Percentiles rank a stretch among this genome's conserved stretches.
Conservation (phyloP, 768 basidiomycete species). For the Kwoniella newhampshirensis region DNA sequence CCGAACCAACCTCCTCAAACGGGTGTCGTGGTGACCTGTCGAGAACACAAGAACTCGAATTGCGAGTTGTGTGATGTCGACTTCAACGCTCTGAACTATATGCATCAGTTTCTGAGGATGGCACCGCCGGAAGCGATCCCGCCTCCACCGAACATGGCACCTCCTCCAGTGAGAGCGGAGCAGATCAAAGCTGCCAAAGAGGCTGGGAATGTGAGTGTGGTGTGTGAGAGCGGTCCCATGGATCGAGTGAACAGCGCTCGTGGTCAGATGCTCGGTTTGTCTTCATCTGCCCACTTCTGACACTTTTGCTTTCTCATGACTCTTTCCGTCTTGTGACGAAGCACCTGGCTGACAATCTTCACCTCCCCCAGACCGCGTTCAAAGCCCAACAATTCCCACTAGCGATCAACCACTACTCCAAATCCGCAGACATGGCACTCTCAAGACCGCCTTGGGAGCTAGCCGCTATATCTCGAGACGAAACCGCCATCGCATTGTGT, state of each 20-base stretch:
- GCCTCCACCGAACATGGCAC: constrained; percentile 70
- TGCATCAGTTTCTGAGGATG: constrained; percentile 66
- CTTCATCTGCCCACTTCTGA: neutral
- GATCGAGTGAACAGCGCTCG: neutral
- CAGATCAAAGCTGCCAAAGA: constrained; percentile 80
- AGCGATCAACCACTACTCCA: constrained; percentile 76
- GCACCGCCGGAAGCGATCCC: constrained; percentile 60
- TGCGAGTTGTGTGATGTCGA: constrained; percentile 73
- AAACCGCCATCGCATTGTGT: constrained; percentile 81
- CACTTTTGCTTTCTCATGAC: too few relatives aligned
- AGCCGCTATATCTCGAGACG: constrained; percentile 79
- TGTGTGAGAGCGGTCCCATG: neutral
- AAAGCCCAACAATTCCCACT: constrained; percentile 68
- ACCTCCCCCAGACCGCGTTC: constrained; percentile 67
- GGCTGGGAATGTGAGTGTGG: constrained; percentile 79
- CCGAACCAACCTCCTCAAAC: constrained; percentile 35
- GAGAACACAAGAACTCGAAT: constrained; percentile 67
- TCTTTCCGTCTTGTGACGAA: too few relatives aligned
- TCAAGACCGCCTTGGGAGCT: constrained; percentile 87
- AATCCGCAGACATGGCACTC: constrained; percentile 71
- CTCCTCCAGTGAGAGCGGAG: constrained; percentile 72
- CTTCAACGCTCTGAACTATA: constrained; percentile 71
- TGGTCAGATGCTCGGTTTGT: neutral
- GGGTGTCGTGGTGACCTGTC: constrained; percentile 62
- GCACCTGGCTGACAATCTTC: too few relatives aligned